These are phyloP conservation scores for Sugiyamaella japonica DNA, from an alignment of 1,139 yeast genomes.

Conservation along the genomic window DNA sequence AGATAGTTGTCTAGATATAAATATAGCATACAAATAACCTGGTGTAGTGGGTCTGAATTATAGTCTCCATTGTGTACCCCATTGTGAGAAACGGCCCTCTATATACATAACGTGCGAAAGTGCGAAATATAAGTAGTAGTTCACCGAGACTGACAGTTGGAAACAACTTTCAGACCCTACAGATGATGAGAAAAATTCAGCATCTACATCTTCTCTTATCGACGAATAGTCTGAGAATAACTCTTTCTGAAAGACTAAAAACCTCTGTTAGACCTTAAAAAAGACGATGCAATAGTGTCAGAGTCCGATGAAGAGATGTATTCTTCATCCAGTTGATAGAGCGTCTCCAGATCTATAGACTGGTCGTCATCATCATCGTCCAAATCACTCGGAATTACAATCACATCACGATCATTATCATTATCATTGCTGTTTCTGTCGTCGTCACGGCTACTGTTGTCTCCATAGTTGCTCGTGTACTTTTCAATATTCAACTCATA, in stretches of 20 bases:
- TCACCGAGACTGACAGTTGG: too few species aligned
- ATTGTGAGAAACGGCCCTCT: too few species aligned
- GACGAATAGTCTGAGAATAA: too few species aligned
- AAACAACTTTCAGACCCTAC: too few species aligned
- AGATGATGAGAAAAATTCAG: too few species aligned
- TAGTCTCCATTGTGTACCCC: too few species aligned
- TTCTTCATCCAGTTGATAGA: neutral
- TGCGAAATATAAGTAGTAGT: too few species aligned
- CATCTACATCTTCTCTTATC: too few species aligned
- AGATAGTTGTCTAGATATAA: slow-evolving; percentile 9
- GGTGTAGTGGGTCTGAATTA: too few species aligned
- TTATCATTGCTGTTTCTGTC: neutral
- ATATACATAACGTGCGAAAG: neutral
- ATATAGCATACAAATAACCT: neutral
- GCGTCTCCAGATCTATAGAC: neutral
- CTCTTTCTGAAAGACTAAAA: too few species aligned
- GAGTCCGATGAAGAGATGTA: neutral
- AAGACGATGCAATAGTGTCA: too few species aligned
- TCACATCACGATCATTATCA: neutral
- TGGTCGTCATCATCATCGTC: neutral
- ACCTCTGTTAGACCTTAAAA: neutral
- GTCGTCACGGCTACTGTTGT: neutral
- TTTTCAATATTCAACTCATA: slow-evolving; percentile 9
- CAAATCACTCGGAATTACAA: slow-evolving; percentile 12
- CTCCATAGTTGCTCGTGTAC: neutral